Evolutionary conservation across 169 alveolate genomes (phyloP), one percentile per base, ranked within the genome.

Genomic region (Plasmodium blacklocki): DNA sequence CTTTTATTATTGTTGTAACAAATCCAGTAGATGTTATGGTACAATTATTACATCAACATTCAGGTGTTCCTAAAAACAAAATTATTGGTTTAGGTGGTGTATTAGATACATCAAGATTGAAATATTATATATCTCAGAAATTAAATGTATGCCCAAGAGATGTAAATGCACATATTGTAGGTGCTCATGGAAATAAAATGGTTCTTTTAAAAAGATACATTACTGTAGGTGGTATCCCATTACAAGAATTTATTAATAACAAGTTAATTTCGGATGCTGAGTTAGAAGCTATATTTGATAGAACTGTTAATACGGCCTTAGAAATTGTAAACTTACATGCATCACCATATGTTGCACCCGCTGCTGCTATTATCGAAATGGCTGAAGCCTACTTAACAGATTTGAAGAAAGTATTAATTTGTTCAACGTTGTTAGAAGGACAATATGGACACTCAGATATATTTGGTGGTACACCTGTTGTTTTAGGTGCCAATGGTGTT

Each of bases 1-100:
- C 97, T 39, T 94, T 95, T 73, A 96, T 96, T 32, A 93, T 96
- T 0, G 94, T 94, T 71, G 95, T 96, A 58, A 95, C 98, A 4
- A 96, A 96, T 87, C 98, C 98, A 14, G 89, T 96, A 52, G 98
- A 96, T 74, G 97, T 95, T 12, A 93, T 96, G 97, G 95, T 93
- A 26, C 91, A 94, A 49, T 74, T 95, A 71, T 80, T 94, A 49
- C 73, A 68, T 62, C 92, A 96, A 87, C 92, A 92, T 23, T 93
- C 96, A 21, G 98, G 98, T 21, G 90, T 96, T 23, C 97, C 98
- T 43, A 89, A 91, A 83, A 94, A 95, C 87, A 93, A 89, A 76
- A 96, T 96, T 23, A 92, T 95, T 70, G 98, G 98, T 9, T 92
- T 94, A 95, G 96, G 97, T 4, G 96, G 97, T 21, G 93, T 95